phyloP scores from a whole-genome alignment of 768 basidiomycete species.

The Cystobasidium onofrii region DNA sequence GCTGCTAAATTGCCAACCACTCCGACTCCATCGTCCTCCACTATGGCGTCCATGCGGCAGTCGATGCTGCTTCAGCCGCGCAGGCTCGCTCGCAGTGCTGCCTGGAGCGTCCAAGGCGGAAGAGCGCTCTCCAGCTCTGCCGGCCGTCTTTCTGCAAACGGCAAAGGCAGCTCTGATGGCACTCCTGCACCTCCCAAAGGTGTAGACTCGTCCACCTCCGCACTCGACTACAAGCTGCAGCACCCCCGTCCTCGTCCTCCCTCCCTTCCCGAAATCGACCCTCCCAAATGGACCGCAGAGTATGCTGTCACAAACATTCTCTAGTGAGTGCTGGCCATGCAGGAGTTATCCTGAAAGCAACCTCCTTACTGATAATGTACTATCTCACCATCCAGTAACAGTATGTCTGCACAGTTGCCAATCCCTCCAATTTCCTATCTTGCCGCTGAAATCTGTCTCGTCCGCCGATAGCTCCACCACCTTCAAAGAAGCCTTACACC shows the following conservation, averaged over 20 bases:
- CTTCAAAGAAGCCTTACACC: constrained; percentile 37
- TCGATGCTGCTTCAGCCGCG: neutral
- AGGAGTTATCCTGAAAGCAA: constrained; percentile 58
- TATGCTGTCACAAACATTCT: constrained; percentile 91
- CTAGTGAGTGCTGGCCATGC: constrained; percentile 33
- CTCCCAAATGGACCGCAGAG: constrained; percentile 78
- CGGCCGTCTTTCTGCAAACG: neutral
- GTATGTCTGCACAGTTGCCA: neutral
- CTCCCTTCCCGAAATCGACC: constrained; percentile 72
- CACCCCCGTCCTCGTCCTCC: constrained; percentile 63
- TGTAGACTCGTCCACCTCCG: constrained; percentile 62
- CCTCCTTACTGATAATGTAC: neutral
- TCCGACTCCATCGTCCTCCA: neutral
- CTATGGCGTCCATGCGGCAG: neutral
- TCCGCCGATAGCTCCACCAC: constrained; percentile 32
- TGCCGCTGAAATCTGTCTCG: constrained; percentile 60
- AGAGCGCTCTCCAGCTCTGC: neutral
- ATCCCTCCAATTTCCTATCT: constrained; percentile 72
- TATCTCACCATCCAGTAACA: neutral
- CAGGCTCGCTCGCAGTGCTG: neutral
- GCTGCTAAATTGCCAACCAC: too few species aligned
- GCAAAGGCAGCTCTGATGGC: neutral
- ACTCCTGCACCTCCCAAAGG: constrained; percentile 18
- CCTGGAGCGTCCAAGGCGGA: neutral
- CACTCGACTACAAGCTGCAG: constrained; percentile 76